These are phyloP conservation scores for Jamesozyma hellenica DNA, from an alignment of 805 yeast genomes.

Conservation along the genomic window DNA sequence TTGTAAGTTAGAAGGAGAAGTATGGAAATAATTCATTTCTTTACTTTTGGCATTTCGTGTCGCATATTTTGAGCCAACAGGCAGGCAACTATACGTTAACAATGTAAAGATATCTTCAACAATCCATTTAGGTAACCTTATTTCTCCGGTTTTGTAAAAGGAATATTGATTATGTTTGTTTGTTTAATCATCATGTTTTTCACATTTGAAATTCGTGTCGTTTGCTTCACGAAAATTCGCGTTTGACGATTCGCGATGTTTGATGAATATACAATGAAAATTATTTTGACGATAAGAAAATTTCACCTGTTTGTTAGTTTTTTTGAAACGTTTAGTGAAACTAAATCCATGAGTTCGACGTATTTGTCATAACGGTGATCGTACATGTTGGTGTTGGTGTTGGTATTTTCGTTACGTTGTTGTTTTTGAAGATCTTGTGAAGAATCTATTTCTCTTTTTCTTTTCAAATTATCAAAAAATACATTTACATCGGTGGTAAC, in stretches of 20 bases:
- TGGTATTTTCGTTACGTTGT: too few species aligned
- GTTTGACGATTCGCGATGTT: constrained; percentile 1
- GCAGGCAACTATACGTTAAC: too few species aligned
- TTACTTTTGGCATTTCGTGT: too few species aligned
- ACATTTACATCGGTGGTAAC: constrained; percentile 5
- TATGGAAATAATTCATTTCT: too few species aligned
- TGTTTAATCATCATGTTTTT: too few species aligned
- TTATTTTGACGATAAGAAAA: too few species aligned
- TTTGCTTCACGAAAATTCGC: not conserved
- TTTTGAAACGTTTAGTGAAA: not conserved
- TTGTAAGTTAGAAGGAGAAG: too few species aligned
- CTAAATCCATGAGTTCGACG: not conserved
- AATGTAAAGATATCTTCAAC: too few species aligned
- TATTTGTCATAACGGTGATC: not conserved
- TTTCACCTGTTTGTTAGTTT: not conserved
- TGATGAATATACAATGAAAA: not conserved
- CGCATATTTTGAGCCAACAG: too few species aligned
- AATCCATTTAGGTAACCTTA: too few species aligned
- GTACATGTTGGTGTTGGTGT: not conserved
- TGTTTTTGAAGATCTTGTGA: not conserved
- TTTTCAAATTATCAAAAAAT: constrained; percentile 14
- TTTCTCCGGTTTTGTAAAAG: too few species aligned
- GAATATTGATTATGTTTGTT: too few species aligned
- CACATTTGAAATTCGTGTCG: not conserved
- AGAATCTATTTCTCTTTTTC: constrained; percentile 4